Evolutionary conservation across 257 asterid species (phyloP).

Genomic region (Rehmannia glutinosa): DNA sequence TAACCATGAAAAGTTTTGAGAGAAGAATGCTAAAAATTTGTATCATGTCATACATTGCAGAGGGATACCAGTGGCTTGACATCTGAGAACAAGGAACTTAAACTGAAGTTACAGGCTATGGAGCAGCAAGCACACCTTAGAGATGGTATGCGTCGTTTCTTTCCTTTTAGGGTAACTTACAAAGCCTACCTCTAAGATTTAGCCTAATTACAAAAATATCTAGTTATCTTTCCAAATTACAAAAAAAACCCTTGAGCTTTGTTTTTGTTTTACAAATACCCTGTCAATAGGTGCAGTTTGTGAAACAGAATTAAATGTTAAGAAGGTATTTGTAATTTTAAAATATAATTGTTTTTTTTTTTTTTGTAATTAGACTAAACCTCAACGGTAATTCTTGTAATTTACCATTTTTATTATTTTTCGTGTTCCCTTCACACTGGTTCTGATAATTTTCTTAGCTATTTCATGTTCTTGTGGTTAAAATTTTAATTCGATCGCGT

Average conservation of each 20-base stretch:
- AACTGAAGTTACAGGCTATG: slow-evolving; percentile 72
- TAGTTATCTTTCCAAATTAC: too few relatives aligned
- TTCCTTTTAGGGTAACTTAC: too few relatives aligned
- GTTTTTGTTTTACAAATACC: too few relatives aligned
- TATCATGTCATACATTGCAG: slow-evolving; percentile 36
- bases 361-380: too few relatives aligned
- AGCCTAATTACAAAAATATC: too few relatives aligned
- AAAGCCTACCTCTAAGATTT: neutral
- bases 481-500: too few relatives aligned
- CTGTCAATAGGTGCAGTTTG: too few relatives aligned
- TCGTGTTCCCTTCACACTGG: neutral
- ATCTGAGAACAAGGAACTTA: slow-evolving; percentile 86
- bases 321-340: neutral
- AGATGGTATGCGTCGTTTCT: slow-evolving; percentile 70
- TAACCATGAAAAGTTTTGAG: neutral
- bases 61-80: slow-evolving; percentile 76
- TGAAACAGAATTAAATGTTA: neutral
- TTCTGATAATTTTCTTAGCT: neutral
- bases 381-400: too few relatives aligned
- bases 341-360: too few relatives aligned
- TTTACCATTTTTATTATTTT: neutral
- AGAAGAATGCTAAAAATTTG: neutral
- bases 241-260: too few relatives aligned
- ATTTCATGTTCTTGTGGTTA: neutral
- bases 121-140: slow-evolving; percentile 95